Evolutionary conservation across 306 rosid genomes (phyloP).

Genomic region (Arachis hypogaea): DNA sequence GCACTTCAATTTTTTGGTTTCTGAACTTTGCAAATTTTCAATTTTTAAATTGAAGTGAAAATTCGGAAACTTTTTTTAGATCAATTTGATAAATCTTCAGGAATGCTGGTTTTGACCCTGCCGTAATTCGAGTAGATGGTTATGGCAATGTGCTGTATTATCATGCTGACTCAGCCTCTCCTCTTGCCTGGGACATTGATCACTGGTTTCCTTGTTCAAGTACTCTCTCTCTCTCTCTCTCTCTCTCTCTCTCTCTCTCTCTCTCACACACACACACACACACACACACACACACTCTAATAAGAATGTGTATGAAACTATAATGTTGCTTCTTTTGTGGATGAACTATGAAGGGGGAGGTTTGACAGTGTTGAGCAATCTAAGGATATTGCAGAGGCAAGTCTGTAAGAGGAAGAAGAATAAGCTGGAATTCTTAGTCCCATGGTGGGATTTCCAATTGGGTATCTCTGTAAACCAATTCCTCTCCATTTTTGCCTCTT

Average conservation of each 20-base stretch:
- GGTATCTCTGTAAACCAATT: conserved; percentile 93
- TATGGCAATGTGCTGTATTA: conserved; percentile 88
- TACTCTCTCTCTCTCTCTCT: conserved; percentile 36
- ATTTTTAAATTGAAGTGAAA: neutral
- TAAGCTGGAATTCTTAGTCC: conserved; percentile 85
- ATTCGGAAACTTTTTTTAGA: neutral
- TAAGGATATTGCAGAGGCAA: conserved; percentile 86
- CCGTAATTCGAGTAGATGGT: conserved; percentile 81
- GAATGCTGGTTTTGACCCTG: conserved; percentile 98
- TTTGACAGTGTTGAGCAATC: conserved; percentile 86
- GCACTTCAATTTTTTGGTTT: conserved; percentile 29
- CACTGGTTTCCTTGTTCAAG: conserved; percentile 99
- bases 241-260: conserved; percentile 9
- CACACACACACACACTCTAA: too few relatives aligned
- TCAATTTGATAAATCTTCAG: conserved; percentile 46
- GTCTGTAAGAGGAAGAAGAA: conserved; percentile 76
- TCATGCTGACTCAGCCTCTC: conserved; percentile 95
- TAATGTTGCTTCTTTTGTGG: conserved; percentile 26
- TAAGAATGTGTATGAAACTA: neutral
- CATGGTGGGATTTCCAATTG: conserved; percentile 98
- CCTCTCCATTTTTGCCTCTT: conserved; percentile 82
- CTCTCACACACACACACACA: too few relatives aligned
- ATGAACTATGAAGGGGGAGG: conserved; percentile 78
- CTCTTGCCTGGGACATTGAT: conserved; percentile 96
- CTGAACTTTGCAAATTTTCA: neutral